Base-by-base conservation (phyloP, 2,329 filamentous ascomycete species). In the Huntiella moniliformis region DNA sequence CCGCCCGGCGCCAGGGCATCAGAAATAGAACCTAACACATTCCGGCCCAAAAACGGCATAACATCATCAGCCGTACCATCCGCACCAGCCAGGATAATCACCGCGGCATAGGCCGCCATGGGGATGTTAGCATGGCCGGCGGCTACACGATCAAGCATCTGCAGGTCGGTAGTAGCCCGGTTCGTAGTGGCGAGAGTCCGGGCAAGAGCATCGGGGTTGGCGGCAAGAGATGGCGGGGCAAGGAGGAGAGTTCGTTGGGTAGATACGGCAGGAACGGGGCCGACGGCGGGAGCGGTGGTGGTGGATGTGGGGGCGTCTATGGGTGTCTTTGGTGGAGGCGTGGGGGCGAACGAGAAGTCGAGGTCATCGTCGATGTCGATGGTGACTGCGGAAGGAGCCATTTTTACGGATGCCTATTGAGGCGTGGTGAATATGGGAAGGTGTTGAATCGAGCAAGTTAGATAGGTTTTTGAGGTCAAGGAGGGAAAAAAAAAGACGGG, bases 121-220 rank as follows among this genome's bases (percentile, higher is more conserved):
- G 87, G 81, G 0, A 98, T 76, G 5, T 77, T 67, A 48, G 91
- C 83, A 34, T 94, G 69, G 51, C 85, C 85, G 33, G 82, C 74
- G 2, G 82, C 77, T 36, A 98, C 73, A 44, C 91, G 84, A 65
- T 98, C 91, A 51, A 98, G 81, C 91, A 98, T 98, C 62, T 96
- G 91, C 45, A 98, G 70, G 58, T 98, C 91, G 51, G 86, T 88
- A 39, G 72, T 67, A 52, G 71, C 66, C 57, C 85, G 79, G 60
- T 91, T 77, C 65, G 84, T 77, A 48, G 75, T 67, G 49, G 76
- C 68, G 56, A 93, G 74, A 51, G 91, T 68, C 53, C 67, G 66
- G 52, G 76, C 73, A 53, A 96, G 71, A 55, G 77, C 77, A 53
- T 84, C 79, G 54, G 87, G 83, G 62, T 93, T 81, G 46, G 84